Percentiles rank a stretch among this genome's conserved stretches.
Conservation (phyloP, 129 eudicot genomes). For the Flaveria ramosissima region DNA sequence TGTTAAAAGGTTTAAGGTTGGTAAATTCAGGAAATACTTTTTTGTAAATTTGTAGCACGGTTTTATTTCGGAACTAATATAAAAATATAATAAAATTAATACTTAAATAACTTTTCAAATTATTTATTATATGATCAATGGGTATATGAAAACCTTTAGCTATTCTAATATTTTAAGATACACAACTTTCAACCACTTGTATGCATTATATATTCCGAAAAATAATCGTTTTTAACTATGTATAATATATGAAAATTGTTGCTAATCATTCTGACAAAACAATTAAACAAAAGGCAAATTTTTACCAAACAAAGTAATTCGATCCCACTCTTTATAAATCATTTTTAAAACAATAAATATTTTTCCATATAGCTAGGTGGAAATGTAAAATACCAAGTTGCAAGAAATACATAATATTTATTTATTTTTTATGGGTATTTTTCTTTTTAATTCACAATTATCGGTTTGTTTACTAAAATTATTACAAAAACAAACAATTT, state of each 20-base stretch:
- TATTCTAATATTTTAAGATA: background rate
- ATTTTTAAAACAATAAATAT: too few relatives aligned
- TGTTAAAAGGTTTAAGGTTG: background rate
- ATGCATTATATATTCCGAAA: background rate
- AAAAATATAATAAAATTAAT: background rate
- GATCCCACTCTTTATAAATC: background rate
- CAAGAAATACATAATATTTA: too few relatives aligned
- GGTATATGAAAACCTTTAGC: background rate
- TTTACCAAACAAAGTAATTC: constrained; percentile 12
- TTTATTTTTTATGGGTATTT: too few relatives aligned
- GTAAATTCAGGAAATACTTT: too few relatives aligned
- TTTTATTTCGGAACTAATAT: background rate
- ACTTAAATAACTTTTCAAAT: background rate
- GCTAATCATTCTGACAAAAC: background rate
- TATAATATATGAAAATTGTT: constrained; percentile 11
- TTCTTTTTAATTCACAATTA: too few relatives aligned
- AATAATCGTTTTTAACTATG: background rate
- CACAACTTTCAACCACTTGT: background rate
- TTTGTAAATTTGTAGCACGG: too few relatives aligned
- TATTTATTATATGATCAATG: background rate
- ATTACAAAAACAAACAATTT: too few relatives aligned
- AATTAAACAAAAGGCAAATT: background rate
- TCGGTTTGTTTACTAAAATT: too few relatives aligned
- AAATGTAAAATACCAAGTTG: too few relatives aligned
- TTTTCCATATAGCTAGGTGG: too few relatives aligned